Evolutionary conservation across 768 basidiomycete species (phyloP).

Genomic region (Clathrus columnatus): DNA sequence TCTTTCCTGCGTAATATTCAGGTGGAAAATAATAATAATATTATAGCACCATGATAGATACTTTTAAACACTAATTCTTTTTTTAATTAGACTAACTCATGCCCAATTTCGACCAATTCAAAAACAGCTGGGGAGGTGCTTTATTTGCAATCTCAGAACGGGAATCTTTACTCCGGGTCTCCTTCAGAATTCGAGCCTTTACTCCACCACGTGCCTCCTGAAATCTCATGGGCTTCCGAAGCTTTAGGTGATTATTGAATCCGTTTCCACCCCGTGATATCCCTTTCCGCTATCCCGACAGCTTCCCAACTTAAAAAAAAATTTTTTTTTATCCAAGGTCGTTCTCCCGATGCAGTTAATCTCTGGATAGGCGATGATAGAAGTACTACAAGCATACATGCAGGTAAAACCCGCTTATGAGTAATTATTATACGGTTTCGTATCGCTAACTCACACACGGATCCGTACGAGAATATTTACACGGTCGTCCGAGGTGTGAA

Average conservation of each 20-base stretch:
- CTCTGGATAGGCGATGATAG: constrained; percentile 79
- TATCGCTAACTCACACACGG: constrained; percentile 26
- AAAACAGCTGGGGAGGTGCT: constrained; percentile 30
- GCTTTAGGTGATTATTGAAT: constrained; percentile 56
- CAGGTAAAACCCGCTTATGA: constrained; percentile 39
- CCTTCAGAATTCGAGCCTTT: constrained; percentile 56
- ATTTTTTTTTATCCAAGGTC: constrained; percentile 29
- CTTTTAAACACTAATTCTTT: too few relatives aligned
- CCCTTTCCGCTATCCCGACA: constrained; percentile 1
- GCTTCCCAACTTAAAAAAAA: not conserved
- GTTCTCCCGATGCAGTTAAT: constrained; percentile 80
- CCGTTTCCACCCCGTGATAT: not conserved
- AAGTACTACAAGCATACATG: constrained; percentile 81
- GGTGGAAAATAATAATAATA: too few relatives aligned
- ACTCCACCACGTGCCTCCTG: constrained; percentile 54
- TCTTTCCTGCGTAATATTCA: constrained; percentile 43
- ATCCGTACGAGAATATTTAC: constrained; percentile 93
- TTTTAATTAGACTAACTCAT: too few relatives aligned
- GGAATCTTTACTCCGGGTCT: constrained; percentile 60
- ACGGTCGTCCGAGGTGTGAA: constrained; percentile 78
- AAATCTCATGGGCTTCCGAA: constrained; percentile 67
- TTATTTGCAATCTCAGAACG: constrained; percentile 90
- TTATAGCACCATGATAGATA: not conserved
- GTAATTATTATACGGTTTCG: not conserved
- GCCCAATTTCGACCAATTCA: not conserved